phyloP scores from a whole-genome alignment of 139 green algal species.

The Tetraselmis striata region DNA sequence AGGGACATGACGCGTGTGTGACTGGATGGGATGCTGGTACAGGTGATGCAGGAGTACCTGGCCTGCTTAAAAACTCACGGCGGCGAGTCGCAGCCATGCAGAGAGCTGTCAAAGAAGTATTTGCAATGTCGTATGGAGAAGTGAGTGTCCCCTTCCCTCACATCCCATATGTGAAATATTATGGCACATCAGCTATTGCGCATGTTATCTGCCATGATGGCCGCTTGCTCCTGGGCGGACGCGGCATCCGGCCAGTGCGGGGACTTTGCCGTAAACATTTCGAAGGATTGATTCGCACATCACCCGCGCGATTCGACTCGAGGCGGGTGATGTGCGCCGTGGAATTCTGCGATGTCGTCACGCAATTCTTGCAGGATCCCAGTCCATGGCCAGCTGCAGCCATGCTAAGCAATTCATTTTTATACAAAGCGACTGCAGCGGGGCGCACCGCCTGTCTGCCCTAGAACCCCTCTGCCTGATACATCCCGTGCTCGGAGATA shows the following conservation, averaged over 20 bases:
- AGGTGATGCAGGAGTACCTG: conserved; percentile 75
- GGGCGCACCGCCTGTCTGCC: no score
- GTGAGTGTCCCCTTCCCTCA: conserved; percentile 29
- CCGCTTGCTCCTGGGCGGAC: no score
- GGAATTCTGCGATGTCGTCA: no score
- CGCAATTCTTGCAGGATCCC: not conserved
- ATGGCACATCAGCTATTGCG: not conserved
- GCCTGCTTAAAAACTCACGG: conserved; percentile 63
- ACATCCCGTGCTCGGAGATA: not conserved
- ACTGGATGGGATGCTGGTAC: conserved; percentile 12
- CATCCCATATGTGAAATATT: not conserved
- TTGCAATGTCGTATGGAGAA: conserved; percentile 84
- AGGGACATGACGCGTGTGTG: not conserved
- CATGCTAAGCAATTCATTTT: no score
- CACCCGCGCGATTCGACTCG: not conserved
- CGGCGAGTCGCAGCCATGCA: conserved; percentile 52
- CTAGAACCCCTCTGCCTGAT: not conserved
- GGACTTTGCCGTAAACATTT: no score
- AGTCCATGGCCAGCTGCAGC: not conserved
- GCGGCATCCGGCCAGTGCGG: no score
- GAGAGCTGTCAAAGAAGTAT: conserved; percentile 66
- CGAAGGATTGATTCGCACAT: not conserved
- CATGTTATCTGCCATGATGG: not conserved
- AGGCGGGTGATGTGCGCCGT: no score
- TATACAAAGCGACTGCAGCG: no score